Conservation (phyloP, 345 rosid genomes). For the Murraya paniculata region DNA sequence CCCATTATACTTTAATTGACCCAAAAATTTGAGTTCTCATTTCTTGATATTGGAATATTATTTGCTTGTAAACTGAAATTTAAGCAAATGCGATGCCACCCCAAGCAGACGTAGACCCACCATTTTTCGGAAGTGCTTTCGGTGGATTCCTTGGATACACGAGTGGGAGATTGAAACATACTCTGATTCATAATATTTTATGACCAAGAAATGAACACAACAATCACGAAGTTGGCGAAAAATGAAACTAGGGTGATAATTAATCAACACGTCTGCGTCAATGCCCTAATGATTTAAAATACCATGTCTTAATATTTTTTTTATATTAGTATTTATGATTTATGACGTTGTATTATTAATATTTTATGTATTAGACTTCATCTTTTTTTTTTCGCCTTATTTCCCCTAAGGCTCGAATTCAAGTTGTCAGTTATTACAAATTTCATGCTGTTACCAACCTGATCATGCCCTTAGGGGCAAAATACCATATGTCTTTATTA, state of each 20-base stretch:
- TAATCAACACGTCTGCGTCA: neutral
- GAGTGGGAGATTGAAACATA: neutral
- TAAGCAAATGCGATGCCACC: neutral
- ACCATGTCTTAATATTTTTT: too few relatives aligned
- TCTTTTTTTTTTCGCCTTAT: too few relatives aligned
- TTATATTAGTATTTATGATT: too few relatives aligned
- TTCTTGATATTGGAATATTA: neutral
- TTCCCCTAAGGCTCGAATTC: too few relatives aligned
- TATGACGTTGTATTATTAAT: too few relatives aligned
- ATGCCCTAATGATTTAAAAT: neutral
- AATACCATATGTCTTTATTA: neutral
- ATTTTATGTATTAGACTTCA: too few relatives aligned
- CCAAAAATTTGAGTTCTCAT: neutral
- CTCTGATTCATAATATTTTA: neutral
- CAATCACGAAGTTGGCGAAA: neutral
- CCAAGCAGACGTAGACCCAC: too few relatives aligned
- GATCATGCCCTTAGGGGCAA: too few relatives aligned
- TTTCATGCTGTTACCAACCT: too few relatives aligned
- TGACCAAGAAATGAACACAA: neutral
- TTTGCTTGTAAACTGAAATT: neutral
- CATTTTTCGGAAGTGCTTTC: neutral
- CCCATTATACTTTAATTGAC: neutral
- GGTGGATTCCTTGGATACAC: neutral
- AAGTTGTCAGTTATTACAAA: too few relatives aligned
- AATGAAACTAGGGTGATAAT: neutral